Conservation (phyloP, 805 yeast genomes). For the Starmerella tilneyi region DNA sequence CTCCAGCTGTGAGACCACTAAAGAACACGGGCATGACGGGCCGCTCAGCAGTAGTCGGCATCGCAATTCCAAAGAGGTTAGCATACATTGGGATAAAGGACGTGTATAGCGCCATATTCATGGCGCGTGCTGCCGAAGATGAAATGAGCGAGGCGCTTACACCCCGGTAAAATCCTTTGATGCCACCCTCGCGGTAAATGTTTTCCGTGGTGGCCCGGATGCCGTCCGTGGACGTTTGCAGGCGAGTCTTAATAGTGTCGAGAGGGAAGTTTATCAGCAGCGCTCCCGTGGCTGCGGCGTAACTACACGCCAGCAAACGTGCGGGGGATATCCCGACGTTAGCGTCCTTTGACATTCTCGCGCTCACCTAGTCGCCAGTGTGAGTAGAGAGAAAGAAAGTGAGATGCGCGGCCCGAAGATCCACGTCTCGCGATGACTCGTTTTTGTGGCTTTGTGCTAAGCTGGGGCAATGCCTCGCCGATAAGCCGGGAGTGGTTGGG, state of each 20-base stretch:
- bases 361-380: no score
- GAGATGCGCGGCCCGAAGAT: no score
- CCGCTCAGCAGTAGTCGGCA: constrained; percentile 18
- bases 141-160: constrained; percentile 62
- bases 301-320: constrained; percentile 20
- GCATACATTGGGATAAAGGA: constrained; percentile 19
- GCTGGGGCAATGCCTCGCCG: no score
- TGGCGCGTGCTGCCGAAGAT: constrained; percentile 33
- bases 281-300: constrained; percentile 25
- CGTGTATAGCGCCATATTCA: constrained; percentile 25
- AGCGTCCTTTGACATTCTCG: constrained; percentile 2
- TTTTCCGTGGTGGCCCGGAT: constrained; percentile 47
- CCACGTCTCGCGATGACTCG: no score
- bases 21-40: constrained; percentile 25
- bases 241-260: constrained; percentile 77
- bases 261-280: constrained; percentile 61
- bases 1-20: constrained; percentile 62
- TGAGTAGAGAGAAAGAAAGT: no score
- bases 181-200: constrained; percentile 53
- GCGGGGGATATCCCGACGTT: constrained; percentile 9
- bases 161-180: constrained; percentile 65
- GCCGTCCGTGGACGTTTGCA: constrained; percentile 60
- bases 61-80: constrained; percentile 13
- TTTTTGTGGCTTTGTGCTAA: no score
- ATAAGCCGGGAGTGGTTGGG: neutral